Base-by-base conservation (phyloP, 208 protist genomes). In the Crithidia fasciculata region DNA sequence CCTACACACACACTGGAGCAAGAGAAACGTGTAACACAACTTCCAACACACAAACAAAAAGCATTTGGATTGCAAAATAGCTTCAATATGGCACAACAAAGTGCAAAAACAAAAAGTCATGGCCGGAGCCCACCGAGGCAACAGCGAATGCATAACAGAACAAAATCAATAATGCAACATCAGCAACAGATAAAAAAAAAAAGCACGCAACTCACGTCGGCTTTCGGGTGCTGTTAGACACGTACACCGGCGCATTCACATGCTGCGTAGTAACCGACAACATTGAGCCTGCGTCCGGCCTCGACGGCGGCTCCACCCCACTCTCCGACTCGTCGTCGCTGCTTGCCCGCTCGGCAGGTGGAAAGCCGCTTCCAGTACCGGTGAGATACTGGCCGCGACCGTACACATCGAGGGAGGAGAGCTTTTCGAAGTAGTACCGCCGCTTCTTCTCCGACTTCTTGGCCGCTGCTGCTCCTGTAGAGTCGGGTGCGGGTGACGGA, bases 371-470 rank as follows among this genome's bases (percentile, higher is more conserved):
- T 5, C n/a, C 16, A 0, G 43, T 13, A 37, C 59, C 43, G 5
- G 39, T 4, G 16, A 49, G 15, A 47, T 80, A 80, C 41, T 47
- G 50, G 8, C 53, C 74, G 2, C 56, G 43, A 5, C 74, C 74
- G 60, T 80, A 80, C 39, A 80, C 67, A 47, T 72, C 67, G 12
- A 80, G 47, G 13, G 74, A 80, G 9, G 74, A 69, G 5, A 62
- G 28, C 62, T 80, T 80, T 47, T 80, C 53, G 43, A 68, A 74
- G 56, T 80, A 80, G 39, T 69, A 76, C 5, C 55, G 50, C 19
- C 58, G 16, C 36, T 74, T 59, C 68, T 56, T 56, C 18, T 60
- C 63, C 37, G 56, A 36, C 60, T 8, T 12, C 50, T 58, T 39
- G 19, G 19, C 52, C 5, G 55, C 66, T 47, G 44, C 66, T 41